Evolutionary conservation across 768 basidiomycete genomes (phyloP).

Genomic region (Boletellus ananas): DNA sequence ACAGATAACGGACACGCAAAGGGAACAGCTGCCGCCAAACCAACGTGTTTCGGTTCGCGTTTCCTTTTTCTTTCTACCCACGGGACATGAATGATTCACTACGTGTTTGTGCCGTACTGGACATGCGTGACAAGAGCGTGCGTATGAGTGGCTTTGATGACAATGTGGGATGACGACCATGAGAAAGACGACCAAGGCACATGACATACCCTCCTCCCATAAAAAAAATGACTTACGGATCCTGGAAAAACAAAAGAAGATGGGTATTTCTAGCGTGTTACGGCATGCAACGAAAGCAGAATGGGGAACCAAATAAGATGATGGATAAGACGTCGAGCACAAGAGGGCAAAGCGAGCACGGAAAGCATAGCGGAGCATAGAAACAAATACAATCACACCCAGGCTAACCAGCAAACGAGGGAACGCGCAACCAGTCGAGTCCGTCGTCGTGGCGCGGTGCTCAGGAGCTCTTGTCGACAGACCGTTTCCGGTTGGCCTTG

Average conservation of each 20-base stretch:
- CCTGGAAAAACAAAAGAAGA: not conserved
- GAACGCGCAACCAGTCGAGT: too few relatives aligned
- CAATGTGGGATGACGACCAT: conserved; percentile 10
- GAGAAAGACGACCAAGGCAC: conserved; percentile 14
- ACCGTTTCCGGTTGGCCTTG: conserved; percentile 29
- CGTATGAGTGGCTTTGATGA: not conserved
- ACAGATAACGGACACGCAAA: too few relatives aligned
- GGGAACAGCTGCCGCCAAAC: too few relatives aligned
- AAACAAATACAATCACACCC: conserved; percentile 1
- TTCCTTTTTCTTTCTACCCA: too few relatives aligned
- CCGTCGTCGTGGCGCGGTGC: not conserved
- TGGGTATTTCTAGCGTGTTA: conserved; percentile 24
- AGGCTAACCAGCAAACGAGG: too few relatives aligned
- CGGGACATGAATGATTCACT: not conserved
- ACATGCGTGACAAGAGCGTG: not conserved
- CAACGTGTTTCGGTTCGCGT: too few relatives aligned
- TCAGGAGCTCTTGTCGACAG: conserved; percentile 24
- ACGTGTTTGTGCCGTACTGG: not conserved
- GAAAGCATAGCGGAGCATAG: conserved; percentile 25
- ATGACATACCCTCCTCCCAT: conserved; percentile 5
- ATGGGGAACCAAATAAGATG: conserved; percentile 24
- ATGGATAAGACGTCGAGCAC: conserved; percentile 27
- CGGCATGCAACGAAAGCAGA: conserved; percentile 19
- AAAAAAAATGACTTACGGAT: too few relatives aligned
- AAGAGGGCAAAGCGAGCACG: conserved; percentile 14